Percentiles rank a stretch among this genome's conserved stretches.
phyloP scores from a whole-genome alignment of 352 stramenopile genomes.

The Saprolegnia diclina region DNA sequence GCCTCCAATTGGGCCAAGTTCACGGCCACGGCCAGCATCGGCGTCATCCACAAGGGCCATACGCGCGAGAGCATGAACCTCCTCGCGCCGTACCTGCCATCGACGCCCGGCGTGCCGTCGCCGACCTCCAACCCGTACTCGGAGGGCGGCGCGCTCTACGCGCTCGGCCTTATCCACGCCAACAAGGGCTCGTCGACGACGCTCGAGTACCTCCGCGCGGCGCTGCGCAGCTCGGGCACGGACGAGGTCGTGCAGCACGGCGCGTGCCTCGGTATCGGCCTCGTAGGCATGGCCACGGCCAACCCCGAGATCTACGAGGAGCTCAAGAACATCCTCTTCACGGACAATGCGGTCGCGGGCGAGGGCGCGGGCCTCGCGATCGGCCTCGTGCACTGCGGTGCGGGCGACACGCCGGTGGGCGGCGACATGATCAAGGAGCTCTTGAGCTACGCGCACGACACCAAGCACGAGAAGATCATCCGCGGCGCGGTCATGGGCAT shows the following conservation, averaged over 20 bases:
- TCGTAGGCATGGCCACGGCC: conserved; percentile 93
- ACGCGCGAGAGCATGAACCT: conserved; percentile 97
- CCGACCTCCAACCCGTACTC: conserved; percentile 90
- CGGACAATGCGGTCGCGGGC: conserved; percentile 96
- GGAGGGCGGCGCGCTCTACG: conserved; percentile 96
- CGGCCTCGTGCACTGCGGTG: conserved; percentile 95
- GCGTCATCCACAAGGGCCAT: conserved; percentile 97
- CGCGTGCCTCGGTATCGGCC: conserved; percentile 94
- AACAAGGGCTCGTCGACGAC: conserved; percentile 89
- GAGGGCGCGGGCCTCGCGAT: conserved; percentile 97
- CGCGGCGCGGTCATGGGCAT: conserved; percentile 96
- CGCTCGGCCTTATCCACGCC: conserved; percentile 97
- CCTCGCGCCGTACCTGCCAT: conserved; percentile 95
- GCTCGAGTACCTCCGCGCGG: conserved; percentile 83
- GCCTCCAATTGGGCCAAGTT: conserved; percentile 99
- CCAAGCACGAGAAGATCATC: conserved; percentile 99
- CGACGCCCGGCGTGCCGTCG: conserved; percentile 52
- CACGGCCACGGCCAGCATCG: conserved; percentile 95
- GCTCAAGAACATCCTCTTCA: conserved; percentile 96
- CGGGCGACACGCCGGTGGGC: conserved; percentile 79
- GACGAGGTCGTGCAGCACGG: conserved; percentile 98
- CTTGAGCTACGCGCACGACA: conserved; percentile 97
- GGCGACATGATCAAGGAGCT: conserved; percentile 89
- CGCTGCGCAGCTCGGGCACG: conserved; percentile 74
- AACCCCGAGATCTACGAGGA: conserved; percentile 95